phyloP scores from a whole-genome alignment of 2,329 filamentous ascomycete species.

The Chaetomium sp. region DNA sequence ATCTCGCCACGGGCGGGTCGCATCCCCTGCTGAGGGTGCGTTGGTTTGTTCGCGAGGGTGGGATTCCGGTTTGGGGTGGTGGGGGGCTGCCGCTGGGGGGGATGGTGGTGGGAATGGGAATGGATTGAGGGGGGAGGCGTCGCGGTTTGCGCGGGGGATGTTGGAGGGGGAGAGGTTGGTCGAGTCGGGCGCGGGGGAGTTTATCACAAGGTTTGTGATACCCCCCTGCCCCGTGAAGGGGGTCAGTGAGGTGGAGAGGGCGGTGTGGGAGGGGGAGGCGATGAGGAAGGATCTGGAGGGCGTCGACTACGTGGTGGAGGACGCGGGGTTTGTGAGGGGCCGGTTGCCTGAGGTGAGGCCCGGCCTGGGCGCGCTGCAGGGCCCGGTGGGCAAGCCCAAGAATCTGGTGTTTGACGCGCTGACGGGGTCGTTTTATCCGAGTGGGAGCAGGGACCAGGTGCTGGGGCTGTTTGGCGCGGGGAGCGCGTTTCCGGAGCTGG shows the following conservation, averaged over 20 bases:
- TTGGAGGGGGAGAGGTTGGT: slow-evolving; percentile 28
- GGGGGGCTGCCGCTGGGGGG: too few species aligned
- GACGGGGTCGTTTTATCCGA: slow-evolving; percentile 24
- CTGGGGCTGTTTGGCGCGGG: slow-evolving; percentile 32
- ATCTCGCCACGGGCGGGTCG: too few species aligned
- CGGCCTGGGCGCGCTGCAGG: not conserved
- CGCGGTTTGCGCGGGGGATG: slow-evolving; percentile 26
- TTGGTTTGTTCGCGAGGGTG: not conserved
- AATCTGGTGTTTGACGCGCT: slow-evolving; percentile 22
- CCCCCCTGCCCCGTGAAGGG: not conserved
- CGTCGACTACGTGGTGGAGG: slow-evolving; percentile 26
- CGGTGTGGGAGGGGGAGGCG: slow-evolving; percentile 4
- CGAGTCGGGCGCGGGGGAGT: slow-evolving; percentile 1
- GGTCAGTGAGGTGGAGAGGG: not conserved
- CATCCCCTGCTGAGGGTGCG: slow-evolving; percentile 25
- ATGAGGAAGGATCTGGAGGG: slow-evolving; percentile 3
- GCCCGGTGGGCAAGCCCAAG: slow-evolving; percentile 6
- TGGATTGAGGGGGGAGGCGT: slow-evolving; percentile 6
- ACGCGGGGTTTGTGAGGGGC: slow-evolving; percentile 23
- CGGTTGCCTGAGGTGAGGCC: slow-evolving; percentile 17
- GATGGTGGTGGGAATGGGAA: not conserved
- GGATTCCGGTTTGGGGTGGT: not conserved
- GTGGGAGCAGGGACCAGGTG: not conserved
- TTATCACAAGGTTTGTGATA: slow-evolving; percentile 23
- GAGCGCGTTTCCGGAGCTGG: slow-evolving; percentile 30